Conservation (phyloP, 2,329 filamentous ascomycete genomes). For the Phyllosticta citribraziliensis region DNA sequence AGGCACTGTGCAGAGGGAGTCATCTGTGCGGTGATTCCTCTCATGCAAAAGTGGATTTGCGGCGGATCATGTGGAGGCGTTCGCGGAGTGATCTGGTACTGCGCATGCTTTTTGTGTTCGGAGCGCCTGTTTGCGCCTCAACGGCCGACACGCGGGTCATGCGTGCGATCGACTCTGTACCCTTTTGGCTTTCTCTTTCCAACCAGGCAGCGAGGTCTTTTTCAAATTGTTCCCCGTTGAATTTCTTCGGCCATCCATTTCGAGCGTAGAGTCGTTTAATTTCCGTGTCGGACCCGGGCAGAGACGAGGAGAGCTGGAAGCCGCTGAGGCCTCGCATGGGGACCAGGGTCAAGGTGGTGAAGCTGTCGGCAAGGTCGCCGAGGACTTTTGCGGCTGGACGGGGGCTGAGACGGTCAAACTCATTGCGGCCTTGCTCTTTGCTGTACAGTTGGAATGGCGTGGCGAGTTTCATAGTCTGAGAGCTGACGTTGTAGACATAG, state of each 20-base stretch:
- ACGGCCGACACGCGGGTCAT: slow-evolving; percentile 8
- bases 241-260: slow-evolving; percentile 8
- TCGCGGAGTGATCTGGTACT: slow-evolving; percentile 8
- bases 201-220: slow-evolving; percentile 5
- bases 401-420: slow-evolving; percentile 1
- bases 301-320: slow-evolving; percentile 5
- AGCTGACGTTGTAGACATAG: slow-evolving; percentile 5
- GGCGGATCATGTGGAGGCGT: slow-evolving; percentile 5
- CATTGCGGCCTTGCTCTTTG: background rate
- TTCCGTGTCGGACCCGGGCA: slow-evolving; percentile 7
- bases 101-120: slow-evolving; percentile 5
- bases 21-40: background rate
- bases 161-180: background rate
- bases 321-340: slow-evolving; percentile 5
- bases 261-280: slow-evolving; percentile 5
- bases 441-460: slow-evolving; percentile 7
- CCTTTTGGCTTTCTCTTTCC: slow-evolving; percentile 4
- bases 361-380: slow-evolving; percentile 3
- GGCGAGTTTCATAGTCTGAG: slow-evolving; percentile 3
- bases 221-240: slow-evolving; percentile 5
- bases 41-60: background rate
- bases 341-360: background rate
- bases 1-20: background rate
- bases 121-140: slow-evolving; percentile 1
- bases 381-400: background rate